phyloP scores from a whole-genome alignment of 2,329 filamentous ascomycete genomes.

The Calonectria multiphialidica region DNA sequence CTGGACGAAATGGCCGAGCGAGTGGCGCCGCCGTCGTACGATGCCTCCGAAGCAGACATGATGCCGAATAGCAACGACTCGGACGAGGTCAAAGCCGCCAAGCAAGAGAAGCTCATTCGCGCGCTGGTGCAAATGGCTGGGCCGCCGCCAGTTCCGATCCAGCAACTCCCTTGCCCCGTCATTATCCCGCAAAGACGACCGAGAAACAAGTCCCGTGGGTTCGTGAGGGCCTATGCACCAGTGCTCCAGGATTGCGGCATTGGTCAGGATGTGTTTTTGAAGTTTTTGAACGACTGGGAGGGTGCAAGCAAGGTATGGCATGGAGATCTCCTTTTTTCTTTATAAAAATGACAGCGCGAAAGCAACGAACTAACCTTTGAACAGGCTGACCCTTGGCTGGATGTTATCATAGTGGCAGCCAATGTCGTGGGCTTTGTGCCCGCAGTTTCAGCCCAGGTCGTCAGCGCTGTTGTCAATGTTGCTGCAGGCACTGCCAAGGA shows the following conservation, averaged over 20 bases:
- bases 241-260: background rate
- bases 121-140: conserved; percentile 12
- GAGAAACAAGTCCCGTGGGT: conserved; percentile 6
- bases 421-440: conserved; percentile 11
- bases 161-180: conserved; percentile 8
- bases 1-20: conserved; percentile 11
- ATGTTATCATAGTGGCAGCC: conserved; percentile 3
- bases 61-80: conserved; percentile 4
- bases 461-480: background rate
- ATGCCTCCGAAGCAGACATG: background rate
- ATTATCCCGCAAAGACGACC: conserved; percentile 17
- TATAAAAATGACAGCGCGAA: background rate
- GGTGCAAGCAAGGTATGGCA: conserved; percentile 3
- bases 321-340: too few species aligned
- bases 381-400: conserved; percentile 5
- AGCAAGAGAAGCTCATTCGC: conserved; percentile 5
- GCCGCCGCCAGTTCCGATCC: background rate
- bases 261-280: conserved; percentile 11
- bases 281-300: conserved; percentile 12
- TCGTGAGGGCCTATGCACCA: conserved; percentile 18
- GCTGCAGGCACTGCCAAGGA: conserved; percentile 9
- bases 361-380: background rate
- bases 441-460: background rate
- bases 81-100: conserved; percentile 1
- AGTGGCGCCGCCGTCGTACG: conserved; percentile 5